Evolutionary conservation across 176 grass and related monocot species (phyloP), one percentile per base, ranked within the genome.

Genomic region (Bothriochloa decipiens): DNA sequence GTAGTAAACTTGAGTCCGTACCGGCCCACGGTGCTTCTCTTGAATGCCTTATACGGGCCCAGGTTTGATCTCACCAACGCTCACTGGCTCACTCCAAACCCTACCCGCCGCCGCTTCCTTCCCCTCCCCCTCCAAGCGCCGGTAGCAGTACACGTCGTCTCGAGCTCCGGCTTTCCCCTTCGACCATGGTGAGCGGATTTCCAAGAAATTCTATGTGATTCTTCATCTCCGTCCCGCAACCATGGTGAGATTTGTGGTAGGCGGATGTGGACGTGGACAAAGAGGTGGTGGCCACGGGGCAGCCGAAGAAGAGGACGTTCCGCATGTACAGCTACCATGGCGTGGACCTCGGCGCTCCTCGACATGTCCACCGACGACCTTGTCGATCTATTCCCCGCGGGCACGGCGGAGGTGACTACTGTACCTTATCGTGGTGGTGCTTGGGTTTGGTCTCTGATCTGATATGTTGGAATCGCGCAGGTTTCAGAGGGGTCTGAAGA

Each of bases 361-460:
- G 91, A 97, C 91, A 97, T 97, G 94, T 93, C 91, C 71, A 90
- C 80, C 27, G 94, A 97, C n/a, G 94, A 97, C 83, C 91, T 97
- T 61, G 94, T 97, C 89, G 80, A 88, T 72, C 91, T 97, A 20
- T 97, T 97, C 80, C 91, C 84, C 4, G 91, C 94, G 2, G 89
- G 94, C 35, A 32, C 92, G 92, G 25, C 91, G 95, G 81, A 97
- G 95, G 95, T 92, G 66, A 50, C 42, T 2, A 4, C 75, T 43
- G 22, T 1, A 2, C 3, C 16, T 47, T 0, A 6, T 13, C 4
- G 0, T 16, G 23, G 29, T 29, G 40, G 11, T 20, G 2, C 22
- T 20, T 20, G 27, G 1, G 43, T 4, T 3, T 62, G 8, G 52
- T 6, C 9, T 82, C 17, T 70, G 42, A 83, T 83, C 28, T 75